Conservation (phyloP, 805 yeast species). For the Trichomonascus vanleenenianus region DNA sequence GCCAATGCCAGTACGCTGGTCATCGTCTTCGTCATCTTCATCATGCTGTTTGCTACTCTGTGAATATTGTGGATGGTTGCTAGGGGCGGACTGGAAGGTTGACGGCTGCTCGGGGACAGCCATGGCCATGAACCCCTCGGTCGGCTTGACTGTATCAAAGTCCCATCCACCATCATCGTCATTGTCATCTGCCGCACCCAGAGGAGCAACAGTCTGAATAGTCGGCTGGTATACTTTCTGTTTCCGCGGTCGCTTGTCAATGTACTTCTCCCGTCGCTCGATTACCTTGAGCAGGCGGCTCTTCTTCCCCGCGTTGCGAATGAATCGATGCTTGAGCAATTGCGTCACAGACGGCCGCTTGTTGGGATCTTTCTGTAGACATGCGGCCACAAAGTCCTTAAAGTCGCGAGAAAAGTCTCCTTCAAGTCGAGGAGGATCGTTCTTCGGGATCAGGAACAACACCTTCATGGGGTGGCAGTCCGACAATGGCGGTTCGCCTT, state of each 20-base stretch:
- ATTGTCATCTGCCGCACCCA: constrained; percentile 5
- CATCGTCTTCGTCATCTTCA: neutral
- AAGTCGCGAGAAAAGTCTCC: constrained; percentile 41
- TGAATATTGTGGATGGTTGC: neutral
- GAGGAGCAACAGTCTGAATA: constrained; percentile 6
- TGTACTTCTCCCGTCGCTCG: constrained; percentile 9
- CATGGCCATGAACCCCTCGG: neutral
- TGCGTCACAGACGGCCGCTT: constrained; percentile 57
- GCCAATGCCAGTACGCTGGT: neutral
- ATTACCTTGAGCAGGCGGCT: constrained; percentile 34
- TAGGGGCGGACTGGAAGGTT: too few species aligned
- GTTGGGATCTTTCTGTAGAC: constrained; percentile 64
- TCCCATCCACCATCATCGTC: constrained; percentile 31
- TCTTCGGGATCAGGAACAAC: constrained; percentile 42
- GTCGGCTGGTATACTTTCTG: constrained; percentile 15
- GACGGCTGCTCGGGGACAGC: too few species aligned
- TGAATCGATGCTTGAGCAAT: constrained; percentile 58
- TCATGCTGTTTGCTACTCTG: neutral
- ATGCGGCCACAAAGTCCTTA: constrained; percentile 58
- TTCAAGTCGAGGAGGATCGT: constrained; percentile 37
- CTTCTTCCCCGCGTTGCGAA: constrained; percentile 36
- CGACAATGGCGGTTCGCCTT: constrained; percentile 64
- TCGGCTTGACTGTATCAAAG: constrained; percentile 30
- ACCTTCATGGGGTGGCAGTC: constrained; percentile 51
- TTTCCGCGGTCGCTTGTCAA: neutral